phyloP scores from a whole-genome alignment of 305 asterid species.

The Fraxinus platypoda region DNA sequence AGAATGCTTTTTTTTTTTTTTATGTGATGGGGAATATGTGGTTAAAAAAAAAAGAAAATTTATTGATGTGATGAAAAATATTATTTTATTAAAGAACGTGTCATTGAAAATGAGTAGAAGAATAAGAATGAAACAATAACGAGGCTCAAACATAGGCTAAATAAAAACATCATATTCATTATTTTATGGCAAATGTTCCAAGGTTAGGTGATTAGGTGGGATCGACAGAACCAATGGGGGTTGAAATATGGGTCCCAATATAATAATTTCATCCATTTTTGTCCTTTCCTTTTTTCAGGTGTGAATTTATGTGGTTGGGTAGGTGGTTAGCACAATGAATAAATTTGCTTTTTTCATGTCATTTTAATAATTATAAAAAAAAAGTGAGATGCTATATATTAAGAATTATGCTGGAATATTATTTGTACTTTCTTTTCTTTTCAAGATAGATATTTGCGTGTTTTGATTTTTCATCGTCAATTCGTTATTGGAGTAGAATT shows the following conservation, averaged over 20 bases:
- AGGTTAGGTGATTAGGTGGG: background rate
- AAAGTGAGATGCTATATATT: too few relatives aligned
- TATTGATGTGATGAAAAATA: too few relatives aligned
- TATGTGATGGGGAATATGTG: too few relatives aligned
- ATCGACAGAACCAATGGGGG: background rate
- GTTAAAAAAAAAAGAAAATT: too few relatives aligned
- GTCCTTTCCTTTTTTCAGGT: background rate
- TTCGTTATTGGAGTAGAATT: background rate
- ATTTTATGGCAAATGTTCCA: background rate
- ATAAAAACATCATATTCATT: background rate
- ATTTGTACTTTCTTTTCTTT: background rate
- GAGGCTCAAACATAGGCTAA: too few relatives aligned
- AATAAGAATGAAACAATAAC: too few relatives aligned
- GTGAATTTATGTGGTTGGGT: background rate
- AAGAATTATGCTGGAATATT: background rate
- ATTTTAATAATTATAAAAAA: background rate
- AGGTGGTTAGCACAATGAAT: background rate
- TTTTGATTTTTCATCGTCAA: background rate
- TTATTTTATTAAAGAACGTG: too few relatives aligned
- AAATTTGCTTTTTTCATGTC: background rate
- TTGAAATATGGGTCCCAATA: background rate
- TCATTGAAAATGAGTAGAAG: too few relatives aligned
- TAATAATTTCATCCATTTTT: background rate
- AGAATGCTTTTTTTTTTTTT: too few relatives aligned
- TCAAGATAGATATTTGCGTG: background rate